Base-by-base conservation (phyloP, 257 asterid genomes). In the Plantago major region DNA sequence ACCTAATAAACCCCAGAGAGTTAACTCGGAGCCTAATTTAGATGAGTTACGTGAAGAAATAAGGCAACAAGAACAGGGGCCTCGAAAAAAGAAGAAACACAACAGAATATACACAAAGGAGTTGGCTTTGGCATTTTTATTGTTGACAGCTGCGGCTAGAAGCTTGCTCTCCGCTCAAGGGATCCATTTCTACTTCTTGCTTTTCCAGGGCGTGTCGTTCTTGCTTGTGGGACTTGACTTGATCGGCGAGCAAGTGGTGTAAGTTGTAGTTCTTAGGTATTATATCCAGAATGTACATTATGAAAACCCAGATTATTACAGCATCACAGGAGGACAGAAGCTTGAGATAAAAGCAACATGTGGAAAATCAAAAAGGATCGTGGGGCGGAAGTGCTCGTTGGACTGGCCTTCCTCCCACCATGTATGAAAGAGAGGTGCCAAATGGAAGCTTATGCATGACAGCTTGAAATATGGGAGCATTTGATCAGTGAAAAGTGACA, bases 151-250 rank as follows among this genome's bases (percentile, higher is more conserved):
- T 58, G 73, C 95, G 0, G 89, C 84, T 0, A 81, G 98, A 64
- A 88, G 93, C 45, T 60, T 89, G 26, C 60, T 92, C 51, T 88
- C 98, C n/a, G 97, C 98, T 16, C 97, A 92, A 60, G 97, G 98
- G 1, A 77, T 92, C 74, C 97, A 92, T 71, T 89, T 92, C 43
- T 92, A 88, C 89, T 92, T 86, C 83, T 26, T 92, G 78, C 85
- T 92, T 33, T 92, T 92, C 71, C 97, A 92, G 70, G 95, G 98
- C 33, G 67, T 89, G 11, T 92, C 98, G 14, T 92, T 92, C 76
- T 67, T 92, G 67, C 89, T 89, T 8, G 98, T 86, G 15, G 97
- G 98, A 46, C 65, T 86, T 13, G 98, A 91, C 77, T 82, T 91
- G 83, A 89, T 91, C 0, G 98, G 96, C 15, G 98, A 88, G 80